These are phyloP conservation scores for Penicillium odoratum DNA, from an alignment of 495 filamentous ascomycete genomes.

Conservation along the genomic window DNA sequence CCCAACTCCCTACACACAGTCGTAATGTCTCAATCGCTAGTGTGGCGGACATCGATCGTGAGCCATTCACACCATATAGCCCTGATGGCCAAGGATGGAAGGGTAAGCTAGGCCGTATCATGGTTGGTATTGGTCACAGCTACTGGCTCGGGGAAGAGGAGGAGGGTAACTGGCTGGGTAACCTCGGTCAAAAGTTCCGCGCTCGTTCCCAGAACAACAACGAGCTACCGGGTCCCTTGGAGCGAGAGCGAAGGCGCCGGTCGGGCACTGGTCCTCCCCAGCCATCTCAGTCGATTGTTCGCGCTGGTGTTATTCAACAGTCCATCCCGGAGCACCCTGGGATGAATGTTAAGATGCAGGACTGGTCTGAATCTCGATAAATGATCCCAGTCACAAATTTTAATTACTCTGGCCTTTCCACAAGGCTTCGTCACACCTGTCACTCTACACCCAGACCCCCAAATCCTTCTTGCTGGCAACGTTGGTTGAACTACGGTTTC, in stretches of 20 bases:
- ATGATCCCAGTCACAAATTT: neutral
- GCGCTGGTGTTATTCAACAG: conserved; percentile 37
- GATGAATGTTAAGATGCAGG: conserved; percentile 45
- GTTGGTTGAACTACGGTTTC: conserved; percentile 3
- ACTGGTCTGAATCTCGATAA: conserved; percentile 41
- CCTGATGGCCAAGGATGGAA: conserved; percentile 74
- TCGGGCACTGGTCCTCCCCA: conserved; percentile 67
- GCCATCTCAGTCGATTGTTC: conserved; percentile 43
- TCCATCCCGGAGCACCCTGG: conserved; percentile 34
- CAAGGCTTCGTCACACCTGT: neutral
- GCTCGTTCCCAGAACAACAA: conserved; percentile 27
- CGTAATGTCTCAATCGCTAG: conserved; percentile 48
- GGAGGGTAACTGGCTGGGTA: conserved; percentile 60
- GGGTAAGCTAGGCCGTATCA: conserved; percentile 68
- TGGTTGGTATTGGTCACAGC: conserved; percentile 66
- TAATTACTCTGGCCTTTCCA: neutral
- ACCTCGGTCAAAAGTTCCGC: conserved; percentile 58
- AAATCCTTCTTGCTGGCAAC: neutral
- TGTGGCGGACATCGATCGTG: conserved; percentile 54
- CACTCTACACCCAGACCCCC: neutral
- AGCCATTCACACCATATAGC: conserved; percentile 67
- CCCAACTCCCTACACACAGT: conserved; percentile 45
- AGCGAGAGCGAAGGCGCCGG: conserved; percentile 66
- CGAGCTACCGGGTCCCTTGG: conserved; percentile 56
- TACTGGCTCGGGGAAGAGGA: conserved; percentile 74